These are phyloP conservation scores for Tolypocladium pustulatum DNA, from an alignment of 2,329 filamentous ascomycete species.

Conservation along the genomic window DNA sequence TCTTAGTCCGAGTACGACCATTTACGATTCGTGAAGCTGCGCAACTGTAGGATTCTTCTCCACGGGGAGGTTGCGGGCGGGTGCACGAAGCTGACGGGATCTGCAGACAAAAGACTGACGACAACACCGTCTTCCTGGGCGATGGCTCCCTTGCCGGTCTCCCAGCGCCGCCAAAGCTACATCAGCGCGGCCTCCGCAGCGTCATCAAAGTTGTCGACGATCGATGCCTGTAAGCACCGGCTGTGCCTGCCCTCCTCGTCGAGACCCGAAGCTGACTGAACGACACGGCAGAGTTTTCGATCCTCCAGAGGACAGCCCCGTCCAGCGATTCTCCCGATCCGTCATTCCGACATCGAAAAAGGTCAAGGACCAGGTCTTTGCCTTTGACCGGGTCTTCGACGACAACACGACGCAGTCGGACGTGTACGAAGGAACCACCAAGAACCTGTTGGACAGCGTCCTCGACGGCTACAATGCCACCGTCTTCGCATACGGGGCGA, in stretches of 20 bases:
- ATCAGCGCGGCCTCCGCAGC: conserved; percentile 74
- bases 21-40: conserved; percentile 89
- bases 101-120: conserved; percentile 56
- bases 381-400: conserved; percentile 94
- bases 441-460: conserved; percentile 82
- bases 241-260: no score
- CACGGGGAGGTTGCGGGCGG: not conserved
- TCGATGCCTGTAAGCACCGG: conserved; percentile 69
- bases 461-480: conserved; percentile 98
- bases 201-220: conserved; percentile 97
- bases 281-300: conserved; percentile 71
- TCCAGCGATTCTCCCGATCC: conserved; percentile 76
- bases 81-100: conserved; percentile 1
- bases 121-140: conserved; percentile 85
- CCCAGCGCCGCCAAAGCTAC: conserved; percentile 75
- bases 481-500: conserved; percentile 96
- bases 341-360: conserved; percentile 78
- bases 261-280: conserved; percentile 9
- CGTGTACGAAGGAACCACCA: conserved; percentile 90
- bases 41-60: conserved; percentile 51
- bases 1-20: conserved; percentile 55
- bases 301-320: conserved; percentile 86
- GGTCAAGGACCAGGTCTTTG: conserved; percentile 95
- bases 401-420: conserved; percentile 86
- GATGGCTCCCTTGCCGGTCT: conserved; percentile 88